phyloP scores from a whole-genome alignment of 2,329 filamentous ascomycete genomes.

The Calonectria fujianensis region DNA sequence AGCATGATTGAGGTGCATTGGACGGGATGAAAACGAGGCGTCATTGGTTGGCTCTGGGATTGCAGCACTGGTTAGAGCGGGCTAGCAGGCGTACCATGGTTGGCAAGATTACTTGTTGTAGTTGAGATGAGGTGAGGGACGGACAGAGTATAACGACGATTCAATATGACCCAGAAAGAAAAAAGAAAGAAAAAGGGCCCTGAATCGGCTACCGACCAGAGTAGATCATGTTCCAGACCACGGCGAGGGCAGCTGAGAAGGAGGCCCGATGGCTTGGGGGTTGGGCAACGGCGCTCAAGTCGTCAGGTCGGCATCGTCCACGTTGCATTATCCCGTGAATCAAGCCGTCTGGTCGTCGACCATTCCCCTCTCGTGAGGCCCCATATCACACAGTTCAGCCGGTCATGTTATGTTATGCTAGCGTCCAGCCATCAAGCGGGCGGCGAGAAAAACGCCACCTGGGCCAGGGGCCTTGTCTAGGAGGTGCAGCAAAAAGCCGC shows the following conservation, averaged over 20 bases:
- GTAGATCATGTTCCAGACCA: constrained; percentile 1
- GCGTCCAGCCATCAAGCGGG: constrained; percentile 15
- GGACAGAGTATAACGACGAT: constrained; percentile 2
- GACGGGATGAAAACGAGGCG: constrained; percentile 19
- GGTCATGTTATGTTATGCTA: constrained; percentile 17
- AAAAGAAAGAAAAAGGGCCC: neutral
- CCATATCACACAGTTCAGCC: constrained; percentile 23
- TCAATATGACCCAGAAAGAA: neutral
- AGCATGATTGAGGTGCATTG: constrained; percentile 16
- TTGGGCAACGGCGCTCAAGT: constrained; percentile 17
- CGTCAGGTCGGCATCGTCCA: constrained; percentile 11
- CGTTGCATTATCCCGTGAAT: constrained; percentile 21
- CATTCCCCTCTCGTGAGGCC: constrained; percentile 27
- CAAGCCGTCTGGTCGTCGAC: constrained; percentile 21
- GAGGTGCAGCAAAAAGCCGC: constrained; percentile 2
- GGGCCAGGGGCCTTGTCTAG: constrained; percentile 2
- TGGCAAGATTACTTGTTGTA: constrained; percentile 13
- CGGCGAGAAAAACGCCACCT: constrained; percentile 17
- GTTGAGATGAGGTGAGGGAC: constrained; percentile 8
- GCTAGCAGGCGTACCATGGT: constrained; percentile 21
- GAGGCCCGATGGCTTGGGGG: neutral
- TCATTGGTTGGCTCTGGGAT: constrained; percentile 26
- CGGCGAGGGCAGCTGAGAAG: neutral
- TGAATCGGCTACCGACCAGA: neutral
- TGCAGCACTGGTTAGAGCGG: constrained; percentile 22